These are phyloP conservation scores for Trichophyton schoenleinii DNA, from an alignment of 2,329 filamentous ascomycete genomes.

Conservation along the genomic window DNA sequence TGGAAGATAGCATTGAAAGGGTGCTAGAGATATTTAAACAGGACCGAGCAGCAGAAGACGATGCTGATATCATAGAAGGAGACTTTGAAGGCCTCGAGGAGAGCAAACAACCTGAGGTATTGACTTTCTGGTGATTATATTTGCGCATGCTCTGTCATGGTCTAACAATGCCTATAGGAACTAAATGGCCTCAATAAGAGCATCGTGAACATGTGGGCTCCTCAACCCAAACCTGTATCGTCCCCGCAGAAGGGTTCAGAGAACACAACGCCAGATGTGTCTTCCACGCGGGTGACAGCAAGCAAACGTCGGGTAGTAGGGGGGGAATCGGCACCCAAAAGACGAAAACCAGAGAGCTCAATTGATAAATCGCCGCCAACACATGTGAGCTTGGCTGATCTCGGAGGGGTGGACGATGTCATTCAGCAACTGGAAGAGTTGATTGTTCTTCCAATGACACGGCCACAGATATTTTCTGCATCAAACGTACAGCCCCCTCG, in stretches of 20 bases:
- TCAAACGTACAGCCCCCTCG: constrained; percentile 58
- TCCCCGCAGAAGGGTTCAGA: constrained; percentile 20
- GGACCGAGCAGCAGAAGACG: constrained; percentile 47
- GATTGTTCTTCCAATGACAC: constrained; percentile 59
- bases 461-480: constrained; percentile 51
- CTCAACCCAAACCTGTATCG: constrained; percentile 21
- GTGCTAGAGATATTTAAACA: constrained; percentile 60
- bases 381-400: constrained; percentile 55
- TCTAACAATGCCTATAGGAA: constrained; percentile 26
- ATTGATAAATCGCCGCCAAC: constrained; percentile 53
- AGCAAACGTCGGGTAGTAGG: constrained; percentile 49
- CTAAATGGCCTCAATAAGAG: constrained; percentile 55
- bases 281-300: constrained; percentile 21
- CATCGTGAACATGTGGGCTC: constrained; percentile 48
- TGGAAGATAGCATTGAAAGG: constrained; percentile 77
- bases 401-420: constrained; percentile 65
- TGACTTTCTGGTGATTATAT: constrained; percentile 12
- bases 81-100: constrained; percentile 40
- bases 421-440: constrained; percentile 57
- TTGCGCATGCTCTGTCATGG: constrained; percentile 7
- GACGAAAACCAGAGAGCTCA: constrained; percentile 46
- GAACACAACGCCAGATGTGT: constrained; percentile 15
- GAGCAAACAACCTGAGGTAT: constrained; percentile 17
- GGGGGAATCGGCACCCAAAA: constrained; percentile 55
- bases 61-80: constrained; percentile 38